Base-by-base conservation (phyloP, 148 eudicot species). In the Rheum nobile region DNA sequence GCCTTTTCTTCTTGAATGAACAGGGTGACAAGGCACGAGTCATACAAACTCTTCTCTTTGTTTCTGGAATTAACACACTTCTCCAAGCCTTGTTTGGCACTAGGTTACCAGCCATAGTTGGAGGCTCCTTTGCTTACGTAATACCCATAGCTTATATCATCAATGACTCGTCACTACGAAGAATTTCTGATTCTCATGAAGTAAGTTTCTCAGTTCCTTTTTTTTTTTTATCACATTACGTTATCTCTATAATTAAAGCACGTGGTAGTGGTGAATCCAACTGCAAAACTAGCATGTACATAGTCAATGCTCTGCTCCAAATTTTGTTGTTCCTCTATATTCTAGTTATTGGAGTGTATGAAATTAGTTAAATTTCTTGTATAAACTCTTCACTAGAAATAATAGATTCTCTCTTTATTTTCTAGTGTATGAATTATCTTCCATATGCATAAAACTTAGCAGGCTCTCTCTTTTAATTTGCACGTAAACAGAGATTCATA, bases 21-120 rank as follows among this genome's bases (percentile, higher is more conserved):
- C 85, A 95, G 99, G 99, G 99, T 35, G 99, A 96, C 80, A 96
- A 96, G 83, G 99, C 95, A 79, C 89, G 91, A 73, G 99, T 96
- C 52, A 89, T 96, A 72, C 97, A 96, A 80, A 92, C 99, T 50
- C 83, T 92, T 74, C 86, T 96, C 17, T 96, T 96, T 81, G 99
- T 96, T 65, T 85, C 95, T 38, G 99, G 99, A 68, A 82, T 96
- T 37, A 96, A 96, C 82, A 96, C 99, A 13, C 97, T 96, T 73
- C 87, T 96, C 70, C 99, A 96, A 84, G 85, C 99, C 65, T 86
- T 96, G 44, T 96, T 96, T 47, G 99, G 99, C 69, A 96, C 99
- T n/a, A 83, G 99, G 81, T 79, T 96, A 75, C 99, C 99, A 0
- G 94, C 99, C 71, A 86, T 96, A 32, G 95, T 96, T 29, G 99